Evolutionary conservation across 805 yeast genomes (phyloP).

Genomic region (Saccharomycopsis vini): DNA sequence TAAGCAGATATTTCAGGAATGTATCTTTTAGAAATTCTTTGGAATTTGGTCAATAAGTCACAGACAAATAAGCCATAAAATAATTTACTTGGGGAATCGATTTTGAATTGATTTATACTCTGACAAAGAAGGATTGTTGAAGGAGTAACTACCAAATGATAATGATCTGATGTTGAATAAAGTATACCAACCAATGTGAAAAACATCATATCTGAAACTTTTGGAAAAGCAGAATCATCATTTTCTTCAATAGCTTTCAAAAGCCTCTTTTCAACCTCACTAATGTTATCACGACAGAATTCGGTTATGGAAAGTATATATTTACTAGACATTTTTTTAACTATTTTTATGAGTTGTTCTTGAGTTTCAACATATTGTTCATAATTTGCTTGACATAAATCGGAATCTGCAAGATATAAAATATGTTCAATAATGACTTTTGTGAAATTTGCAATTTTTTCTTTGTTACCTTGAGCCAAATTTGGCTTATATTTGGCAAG

Average conservation of each 20-base stretch:
- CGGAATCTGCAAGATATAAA: slow-evolving; percentile 37
- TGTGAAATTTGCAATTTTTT: slow-evolving; percentile 54
- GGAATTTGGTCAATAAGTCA: slow-evolving; percentile 61
- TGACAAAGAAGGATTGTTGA: slow-evolving; percentile 66
- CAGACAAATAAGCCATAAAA: slow-evolving; percentile 59
- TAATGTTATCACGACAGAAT: slow-evolving; percentile 49
- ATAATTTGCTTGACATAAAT: slow-evolving; percentile 27
- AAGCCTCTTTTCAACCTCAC: slow-evolving; percentile 46
- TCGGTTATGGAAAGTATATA: slow-evolving; percentile 57
- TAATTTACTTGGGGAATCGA: slow-evolving; percentile 29
- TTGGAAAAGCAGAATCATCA: slow-evolving; percentile 28
- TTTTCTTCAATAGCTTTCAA: slow-evolving; percentile 24
- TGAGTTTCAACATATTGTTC: slow-evolving; percentile 29
- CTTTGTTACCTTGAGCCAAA: slow-evolving; percentile 74
- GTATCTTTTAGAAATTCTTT: slow-evolving; percentile 68
- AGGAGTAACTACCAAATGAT: slow-evolving; percentile 86
- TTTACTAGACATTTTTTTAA: slow-evolving; percentile 54
- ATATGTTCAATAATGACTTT: slow-evolving; percentile 56
- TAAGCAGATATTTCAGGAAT: slow-evolving; percentile 70
- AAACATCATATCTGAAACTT: slow-evolving; percentile 51
- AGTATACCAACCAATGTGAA: slow-evolving; percentile 65
- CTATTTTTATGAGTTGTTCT: slow-evolving; percentile 36
- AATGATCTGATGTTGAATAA: slow-evolving; percentile 92
- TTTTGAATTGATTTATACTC: slow-evolving; percentile 46
- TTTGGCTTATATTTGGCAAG: slow-evolving; percentile 63